phyloP scores from a whole-genome alignment of 768 basidiomycete species.

The Naematelia aurantialba region DNA sequence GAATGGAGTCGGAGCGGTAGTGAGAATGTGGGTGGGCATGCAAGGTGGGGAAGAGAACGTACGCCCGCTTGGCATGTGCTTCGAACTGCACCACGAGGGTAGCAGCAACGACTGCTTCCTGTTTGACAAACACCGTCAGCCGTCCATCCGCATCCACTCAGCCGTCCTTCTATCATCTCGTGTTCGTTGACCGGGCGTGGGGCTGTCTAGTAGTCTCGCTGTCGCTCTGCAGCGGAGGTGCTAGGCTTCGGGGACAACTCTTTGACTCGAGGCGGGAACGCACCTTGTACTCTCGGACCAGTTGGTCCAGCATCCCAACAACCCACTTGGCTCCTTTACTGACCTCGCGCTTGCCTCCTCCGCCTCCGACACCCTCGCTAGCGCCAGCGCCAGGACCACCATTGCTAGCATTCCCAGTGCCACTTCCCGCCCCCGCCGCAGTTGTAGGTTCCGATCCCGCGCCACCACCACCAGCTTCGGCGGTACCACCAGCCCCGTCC shows the following conservation, averaged over 20 bases:
- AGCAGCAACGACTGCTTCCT: constrained; percentile 20
- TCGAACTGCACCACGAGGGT: constrained; percentile 15
- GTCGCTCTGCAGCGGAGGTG: too few relatives aligned
- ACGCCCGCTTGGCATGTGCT: constrained; percentile 10
- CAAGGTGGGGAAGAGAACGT: background rate
- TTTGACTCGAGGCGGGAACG: too few relatives aligned
- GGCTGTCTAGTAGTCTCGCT: too few relatives aligned
- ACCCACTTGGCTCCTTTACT: constrained; percentile 17
- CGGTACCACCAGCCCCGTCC: background rate
- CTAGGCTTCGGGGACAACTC: too few relatives aligned
- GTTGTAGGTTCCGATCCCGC: too few relatives aligned
- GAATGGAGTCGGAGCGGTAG: constrained; percentile 3
- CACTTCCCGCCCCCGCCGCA: too few relatives aligned
- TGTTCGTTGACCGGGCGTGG: too few relatives aligned
- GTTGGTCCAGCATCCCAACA: constrained; percentile 5
- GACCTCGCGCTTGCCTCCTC: background rate
- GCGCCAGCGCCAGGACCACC: background rate
- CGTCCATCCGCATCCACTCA: background rate
- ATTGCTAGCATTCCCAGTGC: too few relatives aligned
- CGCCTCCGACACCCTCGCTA: background rate
- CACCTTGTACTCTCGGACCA: constrained; percentile 18
- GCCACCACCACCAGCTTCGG: background rate
- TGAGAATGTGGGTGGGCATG: background rate
- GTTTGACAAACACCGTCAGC: constrained; percentile 6
- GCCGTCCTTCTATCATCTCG: too few relatives aligned